phyloP scores from a whole-genome alignment of 768 basidiomycete species.

The Rhodotorula graminis region DNA sequence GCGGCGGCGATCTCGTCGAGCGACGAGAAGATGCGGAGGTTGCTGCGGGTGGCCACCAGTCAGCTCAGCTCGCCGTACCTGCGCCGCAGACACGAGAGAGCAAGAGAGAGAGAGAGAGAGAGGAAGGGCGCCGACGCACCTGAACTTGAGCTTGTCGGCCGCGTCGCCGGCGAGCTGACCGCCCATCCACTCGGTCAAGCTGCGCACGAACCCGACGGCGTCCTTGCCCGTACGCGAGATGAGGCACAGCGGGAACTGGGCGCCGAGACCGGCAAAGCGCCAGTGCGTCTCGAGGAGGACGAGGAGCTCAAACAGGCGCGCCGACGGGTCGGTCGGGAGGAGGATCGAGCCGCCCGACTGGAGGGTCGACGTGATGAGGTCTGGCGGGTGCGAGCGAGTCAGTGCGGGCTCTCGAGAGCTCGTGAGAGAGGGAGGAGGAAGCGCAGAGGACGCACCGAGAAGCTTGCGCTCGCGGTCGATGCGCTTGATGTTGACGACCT shows the following conservation, averaged over 20 bases:
- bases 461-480: constrained; percentile 86
- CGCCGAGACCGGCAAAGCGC: constrained; percentile 56
- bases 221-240: constrained; percentile 83
- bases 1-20: constrained; percentile 72
- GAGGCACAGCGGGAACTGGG: constrained; percentile 72
- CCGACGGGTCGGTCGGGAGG: constrained; percentile 87
- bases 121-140: constrained; percentile 53
- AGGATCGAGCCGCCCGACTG: constrained; percentile 62
- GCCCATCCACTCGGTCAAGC: constrained; percentile 99
- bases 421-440: too few relatives aligned
- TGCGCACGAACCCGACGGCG: constrained; percentile 86
- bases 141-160: constrained; percentile 68
- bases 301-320: constrained; percentile 90
- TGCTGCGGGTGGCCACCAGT: constrained; percentile 53
- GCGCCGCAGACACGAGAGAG: too few relatives aligned
- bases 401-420: neutral
- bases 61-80: neutral
- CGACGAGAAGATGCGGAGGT: constrained; percentile 85
- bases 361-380: constrained; percentile 82
- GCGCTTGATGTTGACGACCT: constrained; percentile 75
- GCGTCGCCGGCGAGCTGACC: constrained; percentile 69
- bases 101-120: neutral
- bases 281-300: constrained; percentile 95
- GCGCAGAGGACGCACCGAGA: constrained; percentile 56
- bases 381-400: constrained; percentile 49